Base-by-base conservation (phyloP, 805 yeast species). In the Torulaspora indica region DNA sequence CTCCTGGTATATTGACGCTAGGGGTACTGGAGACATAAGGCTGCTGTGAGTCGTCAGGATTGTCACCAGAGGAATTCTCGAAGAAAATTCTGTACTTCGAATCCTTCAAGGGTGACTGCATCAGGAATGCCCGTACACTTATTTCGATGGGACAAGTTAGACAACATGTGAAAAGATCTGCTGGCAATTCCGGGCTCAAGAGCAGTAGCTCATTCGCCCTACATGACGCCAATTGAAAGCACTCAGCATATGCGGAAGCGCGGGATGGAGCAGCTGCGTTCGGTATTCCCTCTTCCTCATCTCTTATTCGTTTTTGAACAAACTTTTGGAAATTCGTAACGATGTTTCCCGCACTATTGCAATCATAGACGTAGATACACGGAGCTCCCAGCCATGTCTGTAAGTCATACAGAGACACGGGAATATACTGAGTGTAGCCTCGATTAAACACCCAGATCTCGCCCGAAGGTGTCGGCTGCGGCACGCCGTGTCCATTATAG, bases 371-470 rank as follows among this genome's bases (percentile, higher is more conserved):
- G 65, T 85, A 90, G 14, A 93, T 85, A 42, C 95, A 91, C 0
- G 98, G 98, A 1, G 97, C 97, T 8, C 98, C 98, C 8, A 93
- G 70, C 98, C 98, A 93, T 3, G 95, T 82, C 58, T 93, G 98
- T 38, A 93, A 70, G 58, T 93, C 98, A 64, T 86, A 89, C n/a
- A 93, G 68, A 8, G 96, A 86, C 1, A 93, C 93, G 0, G 98
- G 98, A 46, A 93, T 93, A 63, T 93, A 93, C 67, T 93, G 98
- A 1, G 98, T 93, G 63, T 90, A 93, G 1, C 96, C 96, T 53
- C 97, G 73, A 64, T 93, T 93, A 70, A 93, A 93, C 8, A 93
- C 98, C 98, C 98, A 93, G 22, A 93, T 87, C 60, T 93, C 98
- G 18, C 98, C 98, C 36, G 90, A 79, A 28, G 88, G 81, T 0